Conservation (phyloP, 768 basidiomycete genomes). For the Mycena galericulata region DNA sequence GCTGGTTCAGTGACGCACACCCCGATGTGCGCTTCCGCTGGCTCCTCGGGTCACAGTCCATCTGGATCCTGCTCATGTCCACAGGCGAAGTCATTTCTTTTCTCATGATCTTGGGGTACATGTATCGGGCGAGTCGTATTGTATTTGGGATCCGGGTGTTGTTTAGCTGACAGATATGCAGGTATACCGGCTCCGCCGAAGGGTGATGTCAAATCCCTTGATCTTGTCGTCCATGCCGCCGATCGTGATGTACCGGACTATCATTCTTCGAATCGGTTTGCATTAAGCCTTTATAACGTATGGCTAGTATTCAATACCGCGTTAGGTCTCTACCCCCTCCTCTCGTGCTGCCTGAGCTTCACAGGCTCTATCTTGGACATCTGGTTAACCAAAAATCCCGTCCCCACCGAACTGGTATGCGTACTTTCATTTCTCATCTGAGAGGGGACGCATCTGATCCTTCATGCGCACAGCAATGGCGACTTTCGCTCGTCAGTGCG, state of each 20-base stretch:
- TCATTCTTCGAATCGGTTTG: neutral
- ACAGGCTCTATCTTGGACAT: too few relatives aligned
- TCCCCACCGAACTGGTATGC: too few relatives aligned
- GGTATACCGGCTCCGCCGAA: neutral
- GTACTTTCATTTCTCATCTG: neutral
- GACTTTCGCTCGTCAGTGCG: conserved; percentile 9
- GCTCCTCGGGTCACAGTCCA: too few relatives aligned
- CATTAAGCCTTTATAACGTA: neutral
- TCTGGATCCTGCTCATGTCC: too few relatives aligned
- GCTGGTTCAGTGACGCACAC: too few relatives aligned
- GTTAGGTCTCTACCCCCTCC: conserved; percentile 9
- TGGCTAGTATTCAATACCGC: too few relatives aligned
- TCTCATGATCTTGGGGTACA: too few relatives aligned
- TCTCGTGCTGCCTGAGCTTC: too few relatives aligned
- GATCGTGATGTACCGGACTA: neutral
- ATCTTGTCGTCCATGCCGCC: neutral
- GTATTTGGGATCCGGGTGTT: neutral
- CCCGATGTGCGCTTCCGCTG: too few relatives aligned
- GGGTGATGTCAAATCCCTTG: neutral
- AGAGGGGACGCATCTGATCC: neutral
- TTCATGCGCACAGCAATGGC: conserved; percentile 4
- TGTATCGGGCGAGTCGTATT: conserved; percentile 1
- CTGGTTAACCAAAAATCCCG: too few relatives aligned
- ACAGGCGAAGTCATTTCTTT: too few relatives aligned
- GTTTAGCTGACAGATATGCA: conserved; percentile 1